Base-by-base conservation (phyloP, 2,329 filamentous ascomycete species). In the Penicillium fuscoglaucum region DNA sequence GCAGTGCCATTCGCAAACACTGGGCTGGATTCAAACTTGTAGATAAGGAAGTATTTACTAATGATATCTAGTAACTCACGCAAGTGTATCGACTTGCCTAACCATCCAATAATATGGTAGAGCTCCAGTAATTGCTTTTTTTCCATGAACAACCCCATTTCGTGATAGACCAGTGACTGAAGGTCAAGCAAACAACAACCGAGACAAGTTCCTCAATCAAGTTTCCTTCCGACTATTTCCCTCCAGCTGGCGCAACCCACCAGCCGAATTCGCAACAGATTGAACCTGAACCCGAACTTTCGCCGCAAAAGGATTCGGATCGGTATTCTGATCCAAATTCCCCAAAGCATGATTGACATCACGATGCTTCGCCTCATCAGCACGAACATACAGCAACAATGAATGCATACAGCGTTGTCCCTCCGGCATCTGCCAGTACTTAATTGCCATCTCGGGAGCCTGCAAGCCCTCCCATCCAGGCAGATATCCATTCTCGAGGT, bases 281-380 rank as follows among this genome's bases (percentile, higher is more conserved):
- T 60, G 21, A 61, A 59, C 46, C 17, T 52, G 52, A 35, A 26
- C 52, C 31, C 29, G 12, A 35, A 50, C 51, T 1, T 31, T 37
- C 15, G 48, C 52, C 9, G 48, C 45, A 33, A 50, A 97, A 4
- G 93, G 93, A 71, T 97, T 97, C 1, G 91, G 91, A 70, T 97
- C 93, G 40, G 87, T 83, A 52, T 86, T 86, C 72, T 93, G 90
- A 66, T 96, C 81, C 58, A 97, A 80, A 72, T 96, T 96, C 52
- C 89, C 87, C 39, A 97, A 77, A 0, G 93, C 96, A 74, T 97
- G 93, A 77, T 97, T 96, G 66, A 97, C 91, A 69, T 96, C 93
- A 37, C 93, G 83, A 72, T 95, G 91, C 71, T 90, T 89, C 1
- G 90, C 89, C 76, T 96, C 91, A 72, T 92, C 89, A 28, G 88